Evolutionary conservation across 1,284 basidiomycete species (phyloP).

Genomic region (Trametes hirsuta): DNA sequence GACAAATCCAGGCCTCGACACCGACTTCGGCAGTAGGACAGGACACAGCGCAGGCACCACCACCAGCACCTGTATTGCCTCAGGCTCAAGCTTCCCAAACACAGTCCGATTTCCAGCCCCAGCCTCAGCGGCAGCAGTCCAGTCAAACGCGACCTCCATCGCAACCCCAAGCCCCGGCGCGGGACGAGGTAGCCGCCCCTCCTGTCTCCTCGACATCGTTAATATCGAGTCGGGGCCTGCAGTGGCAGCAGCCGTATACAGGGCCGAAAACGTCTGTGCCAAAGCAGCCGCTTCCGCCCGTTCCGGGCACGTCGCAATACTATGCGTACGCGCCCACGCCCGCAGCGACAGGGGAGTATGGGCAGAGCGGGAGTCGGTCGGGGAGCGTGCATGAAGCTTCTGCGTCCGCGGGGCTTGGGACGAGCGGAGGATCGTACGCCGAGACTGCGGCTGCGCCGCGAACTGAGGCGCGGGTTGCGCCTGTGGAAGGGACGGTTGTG

Average conservation of each 20-base stretch:
- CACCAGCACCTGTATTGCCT: background rate
- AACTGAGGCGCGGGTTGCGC: too few relatives aligned
- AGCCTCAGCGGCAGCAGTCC: too few relatives aligned
- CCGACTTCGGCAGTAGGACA: background rate
- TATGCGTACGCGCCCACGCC: background rate
- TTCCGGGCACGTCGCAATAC: background rate
- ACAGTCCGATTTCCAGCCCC: background rate
- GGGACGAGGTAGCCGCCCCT: too few relatives aligned
- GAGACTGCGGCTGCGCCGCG: too few relatives aligned
- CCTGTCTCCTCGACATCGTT: background rate
- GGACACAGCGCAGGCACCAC: background rate
- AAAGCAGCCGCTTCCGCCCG: background rate
- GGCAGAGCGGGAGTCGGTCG: background rate
- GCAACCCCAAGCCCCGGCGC: background rate
- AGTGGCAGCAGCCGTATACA: constrained; percentile 32
- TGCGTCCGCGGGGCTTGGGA: background rate
- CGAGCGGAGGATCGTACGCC: too few relatives aligned
- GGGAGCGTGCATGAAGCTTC: background rate
- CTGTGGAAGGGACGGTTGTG: too few relatives aligned
- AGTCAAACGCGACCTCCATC: background rate
- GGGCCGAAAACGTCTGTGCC: constrained; percentile 20
- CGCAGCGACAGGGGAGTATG: background rate
- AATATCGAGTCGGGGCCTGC: constrained; percentile 15
- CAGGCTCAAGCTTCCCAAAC: background rate
- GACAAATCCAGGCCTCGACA: background rate